These are phyloP conservation scores for Scheffersomyces illinoinensis DNA, from an alignment of 1,139 yeast species.

Conservation along the genomic window DNA sequence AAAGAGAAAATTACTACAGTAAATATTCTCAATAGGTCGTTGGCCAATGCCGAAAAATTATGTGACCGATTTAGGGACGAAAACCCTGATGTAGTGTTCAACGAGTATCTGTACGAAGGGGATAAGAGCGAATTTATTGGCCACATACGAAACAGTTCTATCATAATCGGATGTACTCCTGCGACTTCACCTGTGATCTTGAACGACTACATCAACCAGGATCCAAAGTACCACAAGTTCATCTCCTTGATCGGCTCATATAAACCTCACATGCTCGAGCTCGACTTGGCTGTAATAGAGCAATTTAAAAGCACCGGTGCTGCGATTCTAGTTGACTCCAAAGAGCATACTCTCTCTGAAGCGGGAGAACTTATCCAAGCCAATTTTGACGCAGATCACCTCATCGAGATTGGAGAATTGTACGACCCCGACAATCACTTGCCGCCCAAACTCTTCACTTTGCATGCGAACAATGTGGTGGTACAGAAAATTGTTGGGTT, in stretches of 20 bases:
- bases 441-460: constrained; percentile 5
- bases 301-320: constrained; percentile 21
- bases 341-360: constrained; percentile 55
- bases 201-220: constrained; percentile 30
- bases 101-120: constrained; percentile 20
- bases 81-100: constrained; percentile 23
- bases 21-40: constrained; percentile 48
- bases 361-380: constrained; percentile 65
- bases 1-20: constrained; percentile 35
- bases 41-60: constrained; percentile 40
- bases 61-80: constrained; percentile 22
- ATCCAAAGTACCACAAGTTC: constrained; percentile 34
- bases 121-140: constrained; percentile 14
- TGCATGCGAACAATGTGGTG: constrained; percentile 28
- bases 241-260: constrained; percentile 68
- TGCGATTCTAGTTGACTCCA: constrained; percentile 61
- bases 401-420: constrained; percentile 49
- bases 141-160: constrained; percentile 30
- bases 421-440: constrained; percentile 8
- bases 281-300: constrained; percentile 47
- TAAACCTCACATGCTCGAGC: constrained; percentile 68
- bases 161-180: constrained; percentile 63
- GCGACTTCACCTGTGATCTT: constrained; percentile 50
- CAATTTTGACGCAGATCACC: constrained; percentile 29
- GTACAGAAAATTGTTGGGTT: constrained; percentile 59